Percentiles rank a stretch among this genome's conserved stretches.
Conservation (phyloP, 352 stramenopile genomes). For the Phytophthora citricola region DNA sequence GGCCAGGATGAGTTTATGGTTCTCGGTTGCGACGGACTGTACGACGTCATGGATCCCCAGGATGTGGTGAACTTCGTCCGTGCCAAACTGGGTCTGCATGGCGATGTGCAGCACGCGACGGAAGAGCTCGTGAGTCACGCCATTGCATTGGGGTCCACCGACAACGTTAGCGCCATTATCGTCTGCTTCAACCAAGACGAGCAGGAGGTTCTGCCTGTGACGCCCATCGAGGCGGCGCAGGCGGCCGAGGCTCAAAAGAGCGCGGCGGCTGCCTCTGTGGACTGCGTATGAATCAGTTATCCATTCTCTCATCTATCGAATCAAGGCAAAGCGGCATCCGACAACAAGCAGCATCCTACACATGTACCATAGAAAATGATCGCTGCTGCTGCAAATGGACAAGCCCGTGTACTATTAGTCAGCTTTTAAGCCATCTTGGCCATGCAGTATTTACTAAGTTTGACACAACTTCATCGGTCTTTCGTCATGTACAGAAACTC, state of each 20-base stretch:
- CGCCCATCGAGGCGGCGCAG: conserved; percentile 42
- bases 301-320: conserved; percentile 3
- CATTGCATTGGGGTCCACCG: conserved; percentile 78
- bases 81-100: conserved; percentile 68
- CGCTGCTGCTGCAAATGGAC: conserved; percentile 20
- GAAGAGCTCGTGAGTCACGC: conserved; percentile 86
- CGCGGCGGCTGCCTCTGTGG: conserved; percentile 17
- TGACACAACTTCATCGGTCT: conserved; percentile 9
- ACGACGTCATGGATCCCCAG: conserved; percentile 86
- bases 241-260: conserved; percentile 38
- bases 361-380: conserved; percentile 44
- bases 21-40: conserved; percentile 84
- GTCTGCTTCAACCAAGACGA: conserved; percentile 79
- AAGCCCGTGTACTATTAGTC: conserved; percentile 43
- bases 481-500: too few species aligned
- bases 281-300: conserved; percentile 24
- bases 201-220: conserved; percentile 41
- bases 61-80: conserved; percentile 86
- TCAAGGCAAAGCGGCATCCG: conserved; percentile 20
- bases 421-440: conserved; percentile 31
- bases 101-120: conserved; percentile 78
- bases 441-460: conserved; percentile 44
- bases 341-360: conserved; percentile 33
- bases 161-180: conserved; percentile 87
- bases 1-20: conserved; percentile 83